Conservation (phyloP, 164 flowering plant species). For the Magnolia officinalis region DNA sequence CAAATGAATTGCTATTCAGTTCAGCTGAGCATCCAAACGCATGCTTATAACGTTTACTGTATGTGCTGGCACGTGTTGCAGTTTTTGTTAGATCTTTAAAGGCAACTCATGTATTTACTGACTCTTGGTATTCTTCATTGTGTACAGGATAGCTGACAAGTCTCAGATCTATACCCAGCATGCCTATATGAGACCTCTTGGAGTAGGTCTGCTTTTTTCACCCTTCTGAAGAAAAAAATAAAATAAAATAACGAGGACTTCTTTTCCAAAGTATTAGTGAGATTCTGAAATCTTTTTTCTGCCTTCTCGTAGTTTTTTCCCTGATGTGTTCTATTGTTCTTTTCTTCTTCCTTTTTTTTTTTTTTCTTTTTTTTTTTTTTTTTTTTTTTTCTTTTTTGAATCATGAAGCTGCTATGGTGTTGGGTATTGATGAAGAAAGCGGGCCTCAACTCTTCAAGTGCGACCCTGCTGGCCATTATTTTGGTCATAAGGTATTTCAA, state of each 20-base stretch:
- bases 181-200: constrained; percentile 99
- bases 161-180: constrained; percentile 97
- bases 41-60: too few species aligned
- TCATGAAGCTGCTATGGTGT: constrained; percentile 76
- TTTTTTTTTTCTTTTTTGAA: constrained; percentile 9
- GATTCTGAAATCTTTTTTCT: not conserved
- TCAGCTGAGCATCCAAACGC: too few species aligned
- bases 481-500: constrained; percentile 80
- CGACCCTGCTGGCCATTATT: constrained; percentile 98
- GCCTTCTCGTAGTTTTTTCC: not conserved
- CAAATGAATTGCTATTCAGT: too few species aligned
- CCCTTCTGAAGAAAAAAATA: not conserved
- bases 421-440: constrained; percentile 89
- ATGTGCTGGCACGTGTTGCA: too few species aligned
- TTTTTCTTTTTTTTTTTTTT: constrained; percentile 7
- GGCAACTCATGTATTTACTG: too few species aligned
- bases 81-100: too few species aligned
- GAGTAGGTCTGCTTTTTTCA: constrained; percentile 58
- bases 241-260: too few species aligned
- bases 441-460: constrained; percentile 94
- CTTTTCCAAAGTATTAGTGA: not conserved
- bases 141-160: constrained; percentile 92
- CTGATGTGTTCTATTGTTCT: not conserved
- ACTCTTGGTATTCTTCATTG: not conserved
- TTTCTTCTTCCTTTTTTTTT: constrained; percentile 1